Conservation (phyloP, 352 stramenopile species). For the Phytophthora crassamura region DNA sequence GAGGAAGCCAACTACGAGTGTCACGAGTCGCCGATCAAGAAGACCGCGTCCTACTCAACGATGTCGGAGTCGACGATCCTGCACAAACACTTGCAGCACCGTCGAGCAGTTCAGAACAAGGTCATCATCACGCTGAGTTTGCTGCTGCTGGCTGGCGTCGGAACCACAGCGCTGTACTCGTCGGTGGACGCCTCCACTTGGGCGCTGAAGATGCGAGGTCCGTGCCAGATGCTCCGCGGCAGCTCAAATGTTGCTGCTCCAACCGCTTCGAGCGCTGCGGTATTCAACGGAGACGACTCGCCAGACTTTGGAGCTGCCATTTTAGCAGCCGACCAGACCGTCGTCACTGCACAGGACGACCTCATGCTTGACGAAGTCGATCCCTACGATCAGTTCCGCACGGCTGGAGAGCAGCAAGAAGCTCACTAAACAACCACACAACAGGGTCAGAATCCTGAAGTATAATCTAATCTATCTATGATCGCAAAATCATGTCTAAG, state of each 20-base stretch:
- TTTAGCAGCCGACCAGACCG: conserved; percentile 9
- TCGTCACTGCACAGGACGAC: conserved; percentile 3
- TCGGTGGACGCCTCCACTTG: conserved; percentile 13
- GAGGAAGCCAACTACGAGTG: conserved; percentile 37
- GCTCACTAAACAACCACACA: conserved; percentile 3
- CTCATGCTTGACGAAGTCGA: conserved; percentile 22
- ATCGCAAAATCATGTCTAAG: conserved; percentile 12
- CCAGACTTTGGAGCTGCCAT: conserved; percentile 14
- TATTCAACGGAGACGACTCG: conserved; percentile 23
- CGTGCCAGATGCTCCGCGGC: conserved; percentile 14
- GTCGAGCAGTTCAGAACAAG: conserved; percentile 30
- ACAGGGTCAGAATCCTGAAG: not conserved
- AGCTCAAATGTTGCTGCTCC: conserved; percentile 3
- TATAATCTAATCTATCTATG: conserved; percentile 7
- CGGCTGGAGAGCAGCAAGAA: conserved; percentile 8
- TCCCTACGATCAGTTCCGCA: conserved; percentile 22
- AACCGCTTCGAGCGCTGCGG: not conserved
- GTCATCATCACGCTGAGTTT: conserved; percentile 23
- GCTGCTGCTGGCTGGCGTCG: conserved; percentile 24
- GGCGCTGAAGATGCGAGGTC: conserved; percentile 11
- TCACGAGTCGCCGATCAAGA: conserved; percentile 32
- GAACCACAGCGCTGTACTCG: conserved; percentile 16
- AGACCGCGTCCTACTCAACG: not conserved
- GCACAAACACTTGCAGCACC: conserved; percentile 24
- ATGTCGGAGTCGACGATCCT: conserved; percentile 38